These are phyloP conservation scores for Periconia sp. DNA, from an alignment of 2,329 filamentous ascomycete species.

Conservation along the genomic window DNA sequence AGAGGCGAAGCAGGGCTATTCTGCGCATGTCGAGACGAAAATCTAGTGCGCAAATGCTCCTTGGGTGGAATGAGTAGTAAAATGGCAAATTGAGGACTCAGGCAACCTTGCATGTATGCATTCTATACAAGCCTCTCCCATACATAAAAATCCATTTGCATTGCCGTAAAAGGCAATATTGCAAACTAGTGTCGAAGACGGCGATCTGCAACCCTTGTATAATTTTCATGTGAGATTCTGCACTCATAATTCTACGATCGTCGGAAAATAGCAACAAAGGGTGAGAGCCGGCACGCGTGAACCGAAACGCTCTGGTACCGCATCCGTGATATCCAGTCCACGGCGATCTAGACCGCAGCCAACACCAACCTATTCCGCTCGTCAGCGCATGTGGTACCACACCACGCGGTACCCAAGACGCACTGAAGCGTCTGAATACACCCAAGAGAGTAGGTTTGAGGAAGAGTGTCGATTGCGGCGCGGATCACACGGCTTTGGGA, in stretches of 20 bases:
- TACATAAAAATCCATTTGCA: no score
- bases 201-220: no score
- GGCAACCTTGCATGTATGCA: background rate
- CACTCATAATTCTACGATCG: no score
- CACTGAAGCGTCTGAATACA: no score
- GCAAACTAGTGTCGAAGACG: no score
- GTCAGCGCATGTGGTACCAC: conserved; percentile 1
- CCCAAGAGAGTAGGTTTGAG: conserved; percentile 4
- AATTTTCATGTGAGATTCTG: no score
- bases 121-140: conserved; percentile 1
- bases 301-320: no score
- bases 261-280: no score
- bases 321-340: conserved; percentile 6
- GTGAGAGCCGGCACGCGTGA: no score
- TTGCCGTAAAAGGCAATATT: no score
- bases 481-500: conserved; percentile 12
- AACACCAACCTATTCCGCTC: background rate
- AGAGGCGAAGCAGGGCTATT: conserved; percentile 11
- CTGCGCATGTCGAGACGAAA: conserved; percentile 3
- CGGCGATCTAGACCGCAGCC: conserved; percentile 4
- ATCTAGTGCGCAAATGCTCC: background rate
- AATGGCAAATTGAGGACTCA: background rate
- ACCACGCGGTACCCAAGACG: background rate
- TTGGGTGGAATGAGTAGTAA: background rate
- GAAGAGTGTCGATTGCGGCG: conserved; percentile 10